These are phyloP conservation scores for Aspergillus ellipticus DNA, from an alignment of 495 filamentous ascomycete genomes.

Conservation along the genomic window DNA sequence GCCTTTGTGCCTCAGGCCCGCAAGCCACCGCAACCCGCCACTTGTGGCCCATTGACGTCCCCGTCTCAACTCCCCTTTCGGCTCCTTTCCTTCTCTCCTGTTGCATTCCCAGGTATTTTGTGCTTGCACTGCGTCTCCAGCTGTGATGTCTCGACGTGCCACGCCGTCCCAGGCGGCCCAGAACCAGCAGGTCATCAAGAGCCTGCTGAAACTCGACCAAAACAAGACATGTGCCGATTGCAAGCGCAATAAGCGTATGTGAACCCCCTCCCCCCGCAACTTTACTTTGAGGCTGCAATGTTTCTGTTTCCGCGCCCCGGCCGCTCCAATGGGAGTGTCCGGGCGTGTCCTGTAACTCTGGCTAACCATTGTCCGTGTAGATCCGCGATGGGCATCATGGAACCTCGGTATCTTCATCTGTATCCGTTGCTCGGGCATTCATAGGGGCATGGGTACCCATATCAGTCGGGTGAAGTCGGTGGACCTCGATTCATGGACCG, in stretches of 20 bases:
- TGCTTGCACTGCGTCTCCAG: constrained; percentile 13
- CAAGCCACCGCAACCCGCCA: constrained; percentile 12
- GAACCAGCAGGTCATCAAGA: constrained; percentile 89
- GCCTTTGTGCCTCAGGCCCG: constrained; percentile 19
- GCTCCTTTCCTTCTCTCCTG: constrained; percentile 4
- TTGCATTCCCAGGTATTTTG: constrained; percentile 2
- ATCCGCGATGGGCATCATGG: constrained; percentile 98
- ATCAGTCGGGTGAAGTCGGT: constrained; percentile 98
- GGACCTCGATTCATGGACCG: constrained; percentile 95
- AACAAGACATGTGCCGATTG: constrained; percentile 98
- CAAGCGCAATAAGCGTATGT: constrained; percentile 94
- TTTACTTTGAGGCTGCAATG: not conserved
- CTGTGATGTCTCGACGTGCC: constrained; percentile 78
- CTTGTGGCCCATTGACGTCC: constrained; percentile 7
- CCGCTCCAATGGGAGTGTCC: not conserved
- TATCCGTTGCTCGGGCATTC: constrained; percentile 96
- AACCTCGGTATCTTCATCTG: constrained; percentile 94
- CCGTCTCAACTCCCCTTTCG: constrained; percentile 13
- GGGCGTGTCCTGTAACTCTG: not conserved
- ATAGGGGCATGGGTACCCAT: constrained; percentile 97
- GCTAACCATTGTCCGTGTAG: constrained; percentile 40
- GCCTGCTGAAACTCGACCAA: constrained; percentile 80
- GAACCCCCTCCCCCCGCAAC: constrained; percentile 4
- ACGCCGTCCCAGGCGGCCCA: constrained; percentile 80
- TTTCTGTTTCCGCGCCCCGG: not conserved